A percentile compares a stretch with the other conserved stretches of the same genome.
Conservation (phyloP, 768 basidiomycete genomes). For the Daedaleopsis nitida region DNA sequence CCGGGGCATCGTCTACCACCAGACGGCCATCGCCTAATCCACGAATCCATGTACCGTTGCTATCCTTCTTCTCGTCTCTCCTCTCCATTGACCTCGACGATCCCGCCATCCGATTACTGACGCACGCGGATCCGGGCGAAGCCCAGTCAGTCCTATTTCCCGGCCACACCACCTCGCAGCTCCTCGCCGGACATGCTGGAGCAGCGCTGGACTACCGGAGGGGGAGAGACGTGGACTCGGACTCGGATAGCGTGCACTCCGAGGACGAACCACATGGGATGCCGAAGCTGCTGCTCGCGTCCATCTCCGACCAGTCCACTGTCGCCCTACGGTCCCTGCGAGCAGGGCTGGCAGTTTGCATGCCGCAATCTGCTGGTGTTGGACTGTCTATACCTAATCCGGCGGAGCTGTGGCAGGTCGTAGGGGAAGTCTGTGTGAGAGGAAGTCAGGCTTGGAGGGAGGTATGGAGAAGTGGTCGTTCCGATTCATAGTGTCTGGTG, state of each 20-base stretch:
- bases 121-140: slow-evolving; percentile 29
- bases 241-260: not conserved
- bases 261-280: slow-evolving; percentile 13
- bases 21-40: slow-evolving; percentile 26
- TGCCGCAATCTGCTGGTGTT: slow-evolving; percentile 4
- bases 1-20: slow-evolving; percentile 2
- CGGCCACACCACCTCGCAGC: slow-evolving; percentile 21
- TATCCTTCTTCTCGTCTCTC: slow-evolving; percentile 40
- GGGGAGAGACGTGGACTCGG: not conserved
- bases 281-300: slow-evolving; percentile 18
- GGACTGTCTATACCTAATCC: slow-evolving; percentile 13
- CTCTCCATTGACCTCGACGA: slow-evolving; percentile 42
- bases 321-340: slow-evolving; percentile 21
- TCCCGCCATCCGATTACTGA: slow-evolving; percentile 39
- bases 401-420: slow-evolving; percentile 18
- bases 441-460: slow-evolving; percentile 28
- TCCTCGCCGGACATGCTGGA: slow-evolving; percentile 5
- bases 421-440: slow-evolving; percentile 22
- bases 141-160: slow-evolving; percentile 38
- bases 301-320: slow-evolving; percentile 19
- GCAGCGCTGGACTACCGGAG: not conserved
- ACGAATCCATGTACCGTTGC: slow-evolving; percentile 37
- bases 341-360: slow-evolving; percentile 13
- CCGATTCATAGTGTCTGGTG: not conserved
- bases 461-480: slow-evolving; percentile 5